Percentiles rank a stretch among this genome's conserved stretches.
These are phyloP conservation scores for Astraeus odoratus DNA, from an alignment of 768 basidiomycete genomes.

Conservation along the genomic window DNA sequence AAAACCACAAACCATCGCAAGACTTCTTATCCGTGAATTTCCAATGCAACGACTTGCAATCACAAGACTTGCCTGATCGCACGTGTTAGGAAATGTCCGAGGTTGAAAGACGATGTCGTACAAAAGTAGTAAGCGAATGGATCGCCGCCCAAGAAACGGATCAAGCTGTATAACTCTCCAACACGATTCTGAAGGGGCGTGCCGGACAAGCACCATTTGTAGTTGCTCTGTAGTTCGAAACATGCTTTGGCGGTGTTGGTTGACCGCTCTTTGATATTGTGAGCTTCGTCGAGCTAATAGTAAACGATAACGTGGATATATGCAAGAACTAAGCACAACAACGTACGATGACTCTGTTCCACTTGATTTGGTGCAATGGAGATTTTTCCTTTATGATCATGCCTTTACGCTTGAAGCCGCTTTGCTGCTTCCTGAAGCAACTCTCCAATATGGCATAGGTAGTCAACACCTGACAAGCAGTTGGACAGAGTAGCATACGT, in stretches of 20 bases:
- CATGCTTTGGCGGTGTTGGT: slow-evolving; percentile 97
- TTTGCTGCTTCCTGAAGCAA: slow-evolving; percentile 87
- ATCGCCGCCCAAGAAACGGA: slow-evolving; percentile 89
- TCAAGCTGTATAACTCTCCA: slow-evolving; percentile 95
- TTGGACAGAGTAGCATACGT: slow-evolving; percentile 3
- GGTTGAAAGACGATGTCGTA: slow-evolving; percentile 27
- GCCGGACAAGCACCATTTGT: slow-evolving; percentile 93
- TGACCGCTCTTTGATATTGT: slow-evolving; percentile 93
- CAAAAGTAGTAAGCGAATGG: slow-evolving; percentile 92
- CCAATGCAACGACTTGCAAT: slow-evolving; percentile 96
- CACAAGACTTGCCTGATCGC: slow-evolving; percentile 71
- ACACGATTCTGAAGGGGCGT: slow-evolving; percentile 97
- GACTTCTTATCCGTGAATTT: slow-evolving; percentile 72
- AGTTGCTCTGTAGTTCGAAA: slow-evolving; percentile 77
- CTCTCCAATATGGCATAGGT: slow-evolving; percentile 88
- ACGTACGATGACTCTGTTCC: slow-evolving; percentile 75
- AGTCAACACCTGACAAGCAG: slow-evolving; percentile 57
- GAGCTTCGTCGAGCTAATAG: slow-evolving; percentile 85
- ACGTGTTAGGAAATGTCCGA: background rate
- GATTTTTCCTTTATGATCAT: slow-evolving; percentile 81
- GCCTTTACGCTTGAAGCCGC: slow-evolving; percentile 86
- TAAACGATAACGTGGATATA: background rate
- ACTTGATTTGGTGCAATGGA: slow-evolving; percentile 74
- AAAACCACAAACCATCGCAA: slow-evolving; percentile 63
- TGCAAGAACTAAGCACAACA: background rate